Evolutionary conservation across 352 stramenopile genomes (phyloP).

Genomic region (Aphanomyces cochlioides): DNA sequence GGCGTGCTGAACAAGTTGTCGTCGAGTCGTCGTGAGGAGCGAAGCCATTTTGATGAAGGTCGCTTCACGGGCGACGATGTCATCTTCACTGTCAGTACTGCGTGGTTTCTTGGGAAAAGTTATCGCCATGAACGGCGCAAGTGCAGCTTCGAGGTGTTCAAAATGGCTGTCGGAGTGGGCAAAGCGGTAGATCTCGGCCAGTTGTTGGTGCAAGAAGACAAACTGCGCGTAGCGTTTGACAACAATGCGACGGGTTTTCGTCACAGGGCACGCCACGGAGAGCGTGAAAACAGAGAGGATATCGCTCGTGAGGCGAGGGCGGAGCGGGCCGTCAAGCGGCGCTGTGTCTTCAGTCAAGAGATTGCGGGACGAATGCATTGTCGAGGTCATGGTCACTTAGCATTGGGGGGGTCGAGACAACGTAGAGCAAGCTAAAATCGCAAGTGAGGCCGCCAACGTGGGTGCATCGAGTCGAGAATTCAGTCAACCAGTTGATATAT

Average conservation of each 20-base stretch:
- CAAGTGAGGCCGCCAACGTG: no score
- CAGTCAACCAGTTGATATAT: no score
- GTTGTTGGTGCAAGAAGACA: constrained; percentile 68
- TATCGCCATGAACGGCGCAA: background rate
- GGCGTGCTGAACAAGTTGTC: background rate
- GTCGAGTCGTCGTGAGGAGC: background rate
- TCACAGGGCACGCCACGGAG: constrained; percentile 80
- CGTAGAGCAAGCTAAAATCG: no score
- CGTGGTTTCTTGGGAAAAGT: constrained; percentile 19
- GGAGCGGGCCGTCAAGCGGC: no score
- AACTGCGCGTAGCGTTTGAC: constrained; percentile 87
- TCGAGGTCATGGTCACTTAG: no score
- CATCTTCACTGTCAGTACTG: background rate
- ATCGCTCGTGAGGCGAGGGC: background rate
- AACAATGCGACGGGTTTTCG: constrained; percentile 80
- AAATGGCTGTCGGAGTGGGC: background rate
- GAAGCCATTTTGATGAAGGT: background rate
- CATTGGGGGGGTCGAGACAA: no score
- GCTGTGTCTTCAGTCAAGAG: no score
- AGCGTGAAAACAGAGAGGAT: constrained; percentile 79
- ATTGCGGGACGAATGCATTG: no score
- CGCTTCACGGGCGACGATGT: background rate
- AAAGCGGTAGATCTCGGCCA: constrained; percentile 40
- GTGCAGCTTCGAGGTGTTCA: background rate
- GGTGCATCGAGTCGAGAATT: no score